phyloP scores from a whole-genome alignment of 257 asterid species.

The Fraxinus cuspidata region DNA sequence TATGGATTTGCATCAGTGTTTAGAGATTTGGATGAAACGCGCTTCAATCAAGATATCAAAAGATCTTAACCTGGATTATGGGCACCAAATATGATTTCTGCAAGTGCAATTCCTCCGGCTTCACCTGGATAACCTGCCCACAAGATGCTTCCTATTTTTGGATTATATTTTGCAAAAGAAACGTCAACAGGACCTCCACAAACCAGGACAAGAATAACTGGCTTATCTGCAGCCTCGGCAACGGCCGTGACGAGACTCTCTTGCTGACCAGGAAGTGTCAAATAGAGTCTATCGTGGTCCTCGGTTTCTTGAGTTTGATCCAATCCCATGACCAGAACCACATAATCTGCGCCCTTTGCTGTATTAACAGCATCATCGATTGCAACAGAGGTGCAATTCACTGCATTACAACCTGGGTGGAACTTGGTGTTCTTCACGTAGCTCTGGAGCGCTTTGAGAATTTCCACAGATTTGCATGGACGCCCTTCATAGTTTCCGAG shows the following conservation, averaged over 20 bases:
- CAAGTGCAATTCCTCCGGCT: conserved; percentile 76
- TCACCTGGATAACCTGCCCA: conserved; percentile 96
- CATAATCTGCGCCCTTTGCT: conserved; percentile 59
- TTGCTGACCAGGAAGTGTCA: conserved; percentile 76
- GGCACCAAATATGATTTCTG: conserved; percentile 70
- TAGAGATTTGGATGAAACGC: background rate
- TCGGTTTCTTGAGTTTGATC: conserved; percentile 67
- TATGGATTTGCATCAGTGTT: background rate
- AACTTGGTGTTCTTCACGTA: conserved; percentile 34
- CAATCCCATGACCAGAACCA: conserved; percentile 82
- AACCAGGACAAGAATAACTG: conserved; percentile 64
- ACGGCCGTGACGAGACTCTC: conserved; percentile 55
- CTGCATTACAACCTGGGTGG: conserved; percentile 57
- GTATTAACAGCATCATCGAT: conserved; percentile 41
- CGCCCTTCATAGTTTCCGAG: conserved; percentile 75
- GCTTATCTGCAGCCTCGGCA: conserved; percentile 63
- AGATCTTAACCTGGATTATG: conserved; percentile 74
- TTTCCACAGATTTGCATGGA: conserved; percentile 60
- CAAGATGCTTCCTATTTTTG: conserved; percentile 67
- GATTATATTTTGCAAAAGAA: conserved; percentile 55
- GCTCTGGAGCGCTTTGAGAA: conserved; percentile 45
- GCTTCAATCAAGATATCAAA: background rate
- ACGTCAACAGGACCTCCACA: conserved; percentile 79
- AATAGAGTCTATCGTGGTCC: conserved; percentile 51
- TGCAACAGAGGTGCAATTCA: conserved; percentile 46